A percentile compares a stretch with the other conserved stretches of the same genome.
Evolutionary conservation across 2,329 filamentous ascomycete species (phyloP).

Genomic region (Penicillium sclerotiorum): DNA sequence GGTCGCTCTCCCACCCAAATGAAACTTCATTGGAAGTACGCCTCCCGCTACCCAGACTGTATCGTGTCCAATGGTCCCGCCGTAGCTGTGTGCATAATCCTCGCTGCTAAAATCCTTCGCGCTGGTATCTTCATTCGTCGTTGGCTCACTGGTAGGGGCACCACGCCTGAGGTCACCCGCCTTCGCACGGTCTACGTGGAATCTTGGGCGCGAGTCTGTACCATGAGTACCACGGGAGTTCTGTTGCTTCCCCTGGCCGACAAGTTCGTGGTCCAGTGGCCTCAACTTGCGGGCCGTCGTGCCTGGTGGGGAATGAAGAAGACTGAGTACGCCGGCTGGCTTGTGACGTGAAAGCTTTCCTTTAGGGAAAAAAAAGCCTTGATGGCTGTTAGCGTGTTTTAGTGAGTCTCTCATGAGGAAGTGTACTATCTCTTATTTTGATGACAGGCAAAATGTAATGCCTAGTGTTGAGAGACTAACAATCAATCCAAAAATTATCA

Average conservation of each 20-base stretch:
- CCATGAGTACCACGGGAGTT: slow-evolving; percentile 80
- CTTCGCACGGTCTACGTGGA: slow-evolving; percentile 85
- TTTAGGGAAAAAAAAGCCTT: no score
- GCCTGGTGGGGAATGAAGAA: slow-evolving; percentile 43
- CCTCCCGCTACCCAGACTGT: slow-evolving; percentile 64
- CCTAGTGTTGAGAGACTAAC: no score
- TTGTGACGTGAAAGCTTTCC: slow-evolving; percentile 34
- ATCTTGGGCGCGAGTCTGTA: slow-evolving; percentile 84
- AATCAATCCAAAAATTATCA: no score
- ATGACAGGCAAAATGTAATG: no score
- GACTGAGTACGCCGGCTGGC: slow-evolving; percentile 43
- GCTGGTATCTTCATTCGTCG: slow-evolving; percentile 45
- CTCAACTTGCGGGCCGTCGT: slow-evolving; percentile 56
- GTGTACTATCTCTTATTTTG: no score
- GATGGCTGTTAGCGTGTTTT: no score
- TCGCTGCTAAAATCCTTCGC: slow-evolving; percentile 60
- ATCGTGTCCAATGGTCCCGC: slow-evolving; percentile 88
- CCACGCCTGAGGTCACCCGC: slow-evolving; percentile 14
- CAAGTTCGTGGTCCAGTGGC: slow-evolving; percentile 81
- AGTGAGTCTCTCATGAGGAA: no score
- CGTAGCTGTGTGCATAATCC: slow-evolving; percentile 75
- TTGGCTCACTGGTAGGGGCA: slow-evolving; percentile 11
- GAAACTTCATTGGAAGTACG: slow-evolving; percentile 21
- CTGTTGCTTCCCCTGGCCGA: slow-evolving; percentile 74
- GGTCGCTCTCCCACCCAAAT: slow-evolving; percentile 40